Evolutionary conservation across 768 basidiomycete species (phyloP).

Genomic region (Suillus spraguei): DNA sequence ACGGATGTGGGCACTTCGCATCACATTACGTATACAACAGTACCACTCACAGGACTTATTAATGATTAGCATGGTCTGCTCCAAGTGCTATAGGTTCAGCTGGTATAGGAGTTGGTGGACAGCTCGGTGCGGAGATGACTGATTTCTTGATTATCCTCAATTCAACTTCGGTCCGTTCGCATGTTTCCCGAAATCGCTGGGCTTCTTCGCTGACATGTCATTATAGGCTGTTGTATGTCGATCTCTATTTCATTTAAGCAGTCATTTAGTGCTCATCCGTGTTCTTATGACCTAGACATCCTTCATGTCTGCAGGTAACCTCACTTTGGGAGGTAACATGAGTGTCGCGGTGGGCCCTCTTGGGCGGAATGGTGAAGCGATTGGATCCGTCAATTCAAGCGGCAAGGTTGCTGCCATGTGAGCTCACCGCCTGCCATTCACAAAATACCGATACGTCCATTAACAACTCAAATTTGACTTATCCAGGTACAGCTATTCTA

Average conservation of each 20-base stretch:
- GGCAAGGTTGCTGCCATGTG: slow-evolving; percentile 94
- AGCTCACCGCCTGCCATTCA: slow-evolving; percentile 16
- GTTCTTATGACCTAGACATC: slow-evolving; percentile 50
- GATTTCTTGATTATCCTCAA: slow-evolving; percentile 92
- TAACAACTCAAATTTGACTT: slow-evolving; percentile 3
- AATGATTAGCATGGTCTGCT: slow-evolving; percentile 77
- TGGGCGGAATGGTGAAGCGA: slow-evolving; percentile 92
- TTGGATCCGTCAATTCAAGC: slow-evolving; percentile 77
- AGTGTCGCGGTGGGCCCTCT: slow-evolving; percentile 90
- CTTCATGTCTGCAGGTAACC: slow-evolving; percentile 93
- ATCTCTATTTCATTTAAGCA: slow-evolving; percentile 5
- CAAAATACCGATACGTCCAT: slow-evolving; percentile 14
- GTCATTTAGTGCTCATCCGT: slow-evolving; percentile 14
- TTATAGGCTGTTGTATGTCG: slow-evolving; percentile 62
- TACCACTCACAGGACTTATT: slow-evolving; percentile 6
- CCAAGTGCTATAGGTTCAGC: slow-evolving; percentile 95
- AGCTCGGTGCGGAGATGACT: slow-evolving; percentile 84
- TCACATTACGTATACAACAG: slow-evolving; percentile 1
- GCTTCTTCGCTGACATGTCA: slow-evolving; percentile 9
- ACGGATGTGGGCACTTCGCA: slow-evolving; percentile 66
- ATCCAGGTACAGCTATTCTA: slow-evolving; percentile 84
- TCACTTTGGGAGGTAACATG: slow-evolving; percentile 90
- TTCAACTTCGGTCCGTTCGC: slow-evolving; percentile 57
- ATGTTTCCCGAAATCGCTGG: slow-evolving; percentile 12
- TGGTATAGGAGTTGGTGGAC: slow-evolving; percentile 86